Percentiles rank a stretch among this genome's conserved stretches.
Evolutionary conservation across 179 eudicot genomes (phyloP).

Genomic region (Beta macrorhiza): DNA sequence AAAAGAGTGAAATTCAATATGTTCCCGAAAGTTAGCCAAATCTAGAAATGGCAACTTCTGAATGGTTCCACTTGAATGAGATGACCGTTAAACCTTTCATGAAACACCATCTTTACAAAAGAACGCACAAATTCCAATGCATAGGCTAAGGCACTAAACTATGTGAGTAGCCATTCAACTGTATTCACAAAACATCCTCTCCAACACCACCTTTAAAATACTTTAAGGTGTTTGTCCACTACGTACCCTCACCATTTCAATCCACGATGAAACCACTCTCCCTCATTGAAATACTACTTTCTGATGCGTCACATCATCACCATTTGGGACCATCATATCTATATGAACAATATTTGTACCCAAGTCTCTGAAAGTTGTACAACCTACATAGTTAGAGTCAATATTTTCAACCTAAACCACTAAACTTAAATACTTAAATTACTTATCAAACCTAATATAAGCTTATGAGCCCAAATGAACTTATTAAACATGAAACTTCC

Average conservation of each 20-base stretch:
- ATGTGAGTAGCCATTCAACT: not conserved
- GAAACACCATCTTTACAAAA: not conserved
- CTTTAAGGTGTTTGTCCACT: not conserved
- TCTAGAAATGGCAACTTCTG: not conserved
- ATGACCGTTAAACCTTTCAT: not conserved
- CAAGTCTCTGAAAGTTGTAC: not conserved
- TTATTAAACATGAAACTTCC: too few species aligned
- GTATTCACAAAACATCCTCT: not conserved
- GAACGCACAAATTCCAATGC: not conserved
- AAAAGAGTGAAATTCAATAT: not conserved
- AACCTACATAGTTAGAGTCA: not conserved
- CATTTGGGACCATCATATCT: not conserved
- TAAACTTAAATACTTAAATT: not conserved
- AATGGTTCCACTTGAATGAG: not conserved
- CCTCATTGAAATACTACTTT: not conserved
- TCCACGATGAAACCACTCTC: not conserved
- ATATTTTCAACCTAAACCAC: not conserved
- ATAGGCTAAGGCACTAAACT: not conserved
- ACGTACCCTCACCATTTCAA: too few species aligned
- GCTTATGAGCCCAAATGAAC: too few species aligned
- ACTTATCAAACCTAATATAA: too few species aligned
- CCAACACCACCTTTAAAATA: not conserved
- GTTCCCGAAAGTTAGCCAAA: not conserved
- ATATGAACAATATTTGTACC: not conserved
- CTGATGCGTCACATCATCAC: not conserved